Conservation (phyloP, 257 asterid genomes). For the Solanum acaule region DNA sequence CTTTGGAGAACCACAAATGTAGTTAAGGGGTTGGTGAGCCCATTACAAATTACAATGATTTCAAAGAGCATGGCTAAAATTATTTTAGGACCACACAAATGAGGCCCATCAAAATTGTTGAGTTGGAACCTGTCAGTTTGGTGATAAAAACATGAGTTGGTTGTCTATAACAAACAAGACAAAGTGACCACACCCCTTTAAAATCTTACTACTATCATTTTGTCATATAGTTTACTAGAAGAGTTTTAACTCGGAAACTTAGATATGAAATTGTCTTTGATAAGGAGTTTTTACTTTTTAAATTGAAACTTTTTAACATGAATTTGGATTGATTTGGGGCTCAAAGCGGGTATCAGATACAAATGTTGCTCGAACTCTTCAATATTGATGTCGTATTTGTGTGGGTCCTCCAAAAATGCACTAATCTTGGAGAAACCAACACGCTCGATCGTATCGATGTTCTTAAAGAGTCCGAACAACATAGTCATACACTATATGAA, state of each 20-base stretch:
- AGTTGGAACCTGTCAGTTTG: neutral
- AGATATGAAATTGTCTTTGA: neutral
- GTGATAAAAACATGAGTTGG: neutral
- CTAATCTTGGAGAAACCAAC: neutral
- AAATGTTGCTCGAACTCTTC: no score
- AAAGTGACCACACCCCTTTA: neutral
- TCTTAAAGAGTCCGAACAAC: no score
- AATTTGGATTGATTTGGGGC: no score
- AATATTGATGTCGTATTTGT: no score
- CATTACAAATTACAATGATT: neutral
- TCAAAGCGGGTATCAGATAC: neutral
- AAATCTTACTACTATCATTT: neutral
- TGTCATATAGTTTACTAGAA: neutral
- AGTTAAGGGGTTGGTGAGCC: neutral
- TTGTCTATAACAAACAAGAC: neutral
- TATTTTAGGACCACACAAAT: neutral
- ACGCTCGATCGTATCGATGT: neutral
- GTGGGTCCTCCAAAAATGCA: no score
- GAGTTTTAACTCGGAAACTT: neutral
- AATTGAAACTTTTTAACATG: neutral
- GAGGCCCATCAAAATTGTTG: neutral
- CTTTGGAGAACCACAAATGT: neutral
- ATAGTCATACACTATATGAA: neutral
- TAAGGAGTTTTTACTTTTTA: neutral
- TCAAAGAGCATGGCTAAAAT: neutral